Base-by-base conservation (phyloP, 164 flowering plant genomes). In the Taxillus chinensis region DNA sequence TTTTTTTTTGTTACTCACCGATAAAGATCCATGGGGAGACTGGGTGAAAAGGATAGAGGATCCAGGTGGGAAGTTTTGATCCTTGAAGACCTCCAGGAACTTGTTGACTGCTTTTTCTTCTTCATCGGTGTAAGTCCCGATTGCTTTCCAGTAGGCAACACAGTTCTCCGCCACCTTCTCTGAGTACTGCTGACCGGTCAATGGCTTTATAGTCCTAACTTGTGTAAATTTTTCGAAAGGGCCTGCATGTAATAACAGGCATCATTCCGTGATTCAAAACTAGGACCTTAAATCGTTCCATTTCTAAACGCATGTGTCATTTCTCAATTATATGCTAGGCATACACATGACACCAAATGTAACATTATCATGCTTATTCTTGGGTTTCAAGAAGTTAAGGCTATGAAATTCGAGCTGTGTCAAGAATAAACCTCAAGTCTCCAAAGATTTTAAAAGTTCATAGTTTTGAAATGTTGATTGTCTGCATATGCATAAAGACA, bases 161-260 rank as follows among this genome's bases (percentile, higher is more conserved):
- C 90, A 86, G 62, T 88, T 92, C 79, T 92, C 96, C 3, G 78
- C 41, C 57, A 90, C 98, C 77, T 90, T 92, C 65, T 80, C 89
- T 4, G 96, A 73, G 75, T 86, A 92, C 58, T 86, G 85, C 7
- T 70, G 70, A 4, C 98, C 98, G 39, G 84, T 84, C 46, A 92
- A 73, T 3, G 96, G 90, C 75, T 79, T 61, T 57, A 90, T 80
- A 82, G 75, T 77, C 0, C 86, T 86, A 62, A 86, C 86, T 61
- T 63, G 74, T 0, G 69, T 77, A 71, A 86, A 85, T 64, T 90
- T 92, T 78, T 88, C 95, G 45, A 87, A 92, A 3, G 86, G 82
- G 45, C 96, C 98, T 89, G 40, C 39, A 66, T 45, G 54, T 2
- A 51, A 49, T 41, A 16, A 55, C 7, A 3, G 14, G 5, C 6